Percentiles rank a stretch among this genome's conserved stretches.
phyloP scores from a whole-genome alignment of 2,329 filamentous ascomycete species.

The Neospermospora avenae region DNA sequence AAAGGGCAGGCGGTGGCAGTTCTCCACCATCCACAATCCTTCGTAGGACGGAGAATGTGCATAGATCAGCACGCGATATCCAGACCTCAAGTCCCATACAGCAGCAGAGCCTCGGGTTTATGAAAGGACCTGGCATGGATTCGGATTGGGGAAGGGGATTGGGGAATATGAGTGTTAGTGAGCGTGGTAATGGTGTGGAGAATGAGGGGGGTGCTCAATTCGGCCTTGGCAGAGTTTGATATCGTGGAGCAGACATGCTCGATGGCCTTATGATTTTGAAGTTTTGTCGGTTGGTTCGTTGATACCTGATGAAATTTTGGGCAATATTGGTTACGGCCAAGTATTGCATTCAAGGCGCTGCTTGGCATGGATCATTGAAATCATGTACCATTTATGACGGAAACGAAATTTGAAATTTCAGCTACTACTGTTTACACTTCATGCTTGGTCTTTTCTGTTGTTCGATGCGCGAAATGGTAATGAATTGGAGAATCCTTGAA shows the following conservation, averaged over 20 bases:
- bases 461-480: neutral
- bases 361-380: neutral
- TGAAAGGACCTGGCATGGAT: neutral
- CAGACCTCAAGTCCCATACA: neutral
- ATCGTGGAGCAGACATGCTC: no score
- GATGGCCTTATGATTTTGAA: no score
- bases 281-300: neutral
- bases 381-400: neutral
- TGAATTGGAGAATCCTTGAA: neutral
- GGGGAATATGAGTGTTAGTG: neutral
- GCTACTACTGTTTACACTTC: neutral
- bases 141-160: neutral
- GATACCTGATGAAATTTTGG: neutral
- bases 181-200: neutral
- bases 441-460: neutral
- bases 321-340: neutral
- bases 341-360: neutral
- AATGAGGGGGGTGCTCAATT: neutral
- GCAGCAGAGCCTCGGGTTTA: conserved; percentile 1
- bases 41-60: neutral
- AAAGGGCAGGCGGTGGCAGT: neutral
- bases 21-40: neutral
- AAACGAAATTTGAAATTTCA: neutral
- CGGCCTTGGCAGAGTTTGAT: neutral
- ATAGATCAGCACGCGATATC: neutral